Evolutionary conservation across 345 rosid genomes (phyloP), one percentile per base, ranked within the genome.

Genomic region (Gossypium herbaceum): DNA sequence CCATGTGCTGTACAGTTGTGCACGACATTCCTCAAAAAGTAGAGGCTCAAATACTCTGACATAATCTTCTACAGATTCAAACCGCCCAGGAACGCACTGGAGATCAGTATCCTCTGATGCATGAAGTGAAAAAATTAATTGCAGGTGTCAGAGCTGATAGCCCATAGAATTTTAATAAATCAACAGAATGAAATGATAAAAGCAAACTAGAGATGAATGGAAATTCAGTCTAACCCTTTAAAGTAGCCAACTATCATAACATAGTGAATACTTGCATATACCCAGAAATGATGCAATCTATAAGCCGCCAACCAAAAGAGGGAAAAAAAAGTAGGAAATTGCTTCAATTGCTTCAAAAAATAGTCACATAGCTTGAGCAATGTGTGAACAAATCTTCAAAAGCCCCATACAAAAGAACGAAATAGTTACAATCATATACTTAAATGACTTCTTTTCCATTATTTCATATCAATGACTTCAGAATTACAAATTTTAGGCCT

Each of bases 21-120:
- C 99, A 73, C 99, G 97, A 73, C 99, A 95, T 79, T 95, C 99
- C 86, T 95, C 99, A 78, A 95, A 95, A 82, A 95, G 99, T 82
- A 95, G 78, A 74, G 99, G 99, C 81, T 95, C 99, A 88, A 95
- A 95, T 39, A 95, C 98, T 85, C 90, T 87, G 7, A 89, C 90
- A 80, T 95, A 95, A 45, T 93, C 98, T 72, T 93, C 99, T 64
- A 85, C 85, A 60, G 94, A 95, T 75, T 92, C 99, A 86, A 95
- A 95, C 74, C 79, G 85, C 59, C 94, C 97, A 22, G 99, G 99
- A 76, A 95, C 98, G 70, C 89, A 84, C 65, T 89, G 97, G 69
- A 95, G 93, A 51, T 93, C 98, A 74, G 94, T 82, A 72, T 93
- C 99, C 86, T 90, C 98, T 91, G 88, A 68, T 58, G 25, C 73